phyloP scores from a whole-genome alignment of 1,284 basidiomycete genomes.

The Salmacisia buchloeana region DNA sequence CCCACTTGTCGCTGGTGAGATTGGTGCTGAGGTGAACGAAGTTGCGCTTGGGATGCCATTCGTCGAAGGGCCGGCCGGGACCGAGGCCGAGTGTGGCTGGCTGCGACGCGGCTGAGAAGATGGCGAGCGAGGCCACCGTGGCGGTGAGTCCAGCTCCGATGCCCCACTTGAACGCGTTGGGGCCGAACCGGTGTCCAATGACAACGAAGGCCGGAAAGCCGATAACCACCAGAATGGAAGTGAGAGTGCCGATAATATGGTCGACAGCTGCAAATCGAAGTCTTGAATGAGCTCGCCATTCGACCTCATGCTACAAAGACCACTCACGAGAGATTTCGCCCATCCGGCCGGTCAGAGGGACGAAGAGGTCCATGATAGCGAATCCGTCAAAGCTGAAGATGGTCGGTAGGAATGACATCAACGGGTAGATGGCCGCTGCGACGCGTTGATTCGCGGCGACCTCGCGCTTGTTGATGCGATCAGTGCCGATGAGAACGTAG shows the following conservation, averaged over 20 bases:
- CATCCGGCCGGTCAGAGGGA: conserved; percentile 68
- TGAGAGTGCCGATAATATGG: conserved; percentile 64
- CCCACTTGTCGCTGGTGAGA: conserved; percentile 63
- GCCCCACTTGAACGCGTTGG: conserved; percentile 47
- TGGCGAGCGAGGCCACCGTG: conserved; percentile 57
- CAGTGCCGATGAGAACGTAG: conserved; percentile 33
- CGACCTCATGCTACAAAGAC: background rate
- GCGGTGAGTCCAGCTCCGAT: conserved; percentile 57
- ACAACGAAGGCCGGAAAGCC: conserved; percentile 62
- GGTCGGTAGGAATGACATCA: conserved; percentile 57
- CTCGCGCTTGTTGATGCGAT: conserved; percentile 26
- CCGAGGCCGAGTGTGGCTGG: conserved; percentile 16
- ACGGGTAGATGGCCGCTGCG: conserved; percentile 30
- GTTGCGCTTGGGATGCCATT: conserved; percentile 78
- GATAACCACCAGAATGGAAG: conserved; percentile 55
- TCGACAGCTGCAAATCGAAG: conserved; percentile 59
- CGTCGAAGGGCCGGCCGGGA: conserved; percentile 67
- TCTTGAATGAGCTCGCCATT: background rate
- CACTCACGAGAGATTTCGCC: conserved; percentile 34
- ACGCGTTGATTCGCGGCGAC: conserved; percentile 38
- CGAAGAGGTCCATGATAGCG: conserved; percentile 71
- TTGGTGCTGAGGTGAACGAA: conserved; percentile 84
- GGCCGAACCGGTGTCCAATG: conserved; percentile 66
- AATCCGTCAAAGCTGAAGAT: conserved; percentile 67
- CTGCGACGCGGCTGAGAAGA: conserved; percentile 56